phyloP scores from a whole-genome alignment of 2,329 filamentous ascomycete species.

The Hirsutella rhossiliensis region DNA sequence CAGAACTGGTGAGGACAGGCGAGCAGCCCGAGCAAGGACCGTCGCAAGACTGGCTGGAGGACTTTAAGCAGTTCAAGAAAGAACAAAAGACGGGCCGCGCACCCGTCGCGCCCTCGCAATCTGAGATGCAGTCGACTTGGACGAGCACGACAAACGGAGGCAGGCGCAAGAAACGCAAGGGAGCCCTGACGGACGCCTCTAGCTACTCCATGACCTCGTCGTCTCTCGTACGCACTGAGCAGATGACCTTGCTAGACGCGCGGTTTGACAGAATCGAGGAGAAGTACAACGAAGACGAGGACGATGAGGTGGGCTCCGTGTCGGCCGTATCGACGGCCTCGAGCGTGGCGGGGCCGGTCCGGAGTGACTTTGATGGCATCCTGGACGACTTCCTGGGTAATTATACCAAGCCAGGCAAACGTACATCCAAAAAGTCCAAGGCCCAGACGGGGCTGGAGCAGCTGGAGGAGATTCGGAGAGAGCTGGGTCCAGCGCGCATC shows the following conservation, averaged over 20 bases:
- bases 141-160: conserved; percentile 71
- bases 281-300: conserved; percentile 45
- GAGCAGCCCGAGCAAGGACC: conserved; percentile 46
- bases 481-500: conserved; percentile 65
- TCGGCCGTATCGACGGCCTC: conserved; percentile 52
- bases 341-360: conserved; percentile 54
- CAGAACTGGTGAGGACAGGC: conserved; percentile 33
- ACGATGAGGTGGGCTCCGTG: conserved; percentile 41
- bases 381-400: conserved; percentile 85
- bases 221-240: conserved; percentile 76
- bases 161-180: conserved; percentile 87
- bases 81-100: conserved; percentile 44
- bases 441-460: conserved; percentile 75
- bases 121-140: conserved; percentile 57
- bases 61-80: conserved; percentile 92
- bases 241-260: conserved; percentile 71
- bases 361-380: conserved; percentile 75
- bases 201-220: conserved; percentile 89
- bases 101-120: conserved; percentile 33
- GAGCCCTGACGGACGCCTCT: conserved; percentile 77
- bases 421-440: conserved; percentile 66
- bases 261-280: conserved; percentile 88
- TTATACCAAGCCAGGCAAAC: conserved; percentile 61
- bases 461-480: conserved; percentile 77
- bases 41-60: conserved; percentile 76